These are phyloP conservation scores for Paramecium biaurelia DNA, from an alignment of 73 alveolate species.

Conservation along the genomic window DNA sequence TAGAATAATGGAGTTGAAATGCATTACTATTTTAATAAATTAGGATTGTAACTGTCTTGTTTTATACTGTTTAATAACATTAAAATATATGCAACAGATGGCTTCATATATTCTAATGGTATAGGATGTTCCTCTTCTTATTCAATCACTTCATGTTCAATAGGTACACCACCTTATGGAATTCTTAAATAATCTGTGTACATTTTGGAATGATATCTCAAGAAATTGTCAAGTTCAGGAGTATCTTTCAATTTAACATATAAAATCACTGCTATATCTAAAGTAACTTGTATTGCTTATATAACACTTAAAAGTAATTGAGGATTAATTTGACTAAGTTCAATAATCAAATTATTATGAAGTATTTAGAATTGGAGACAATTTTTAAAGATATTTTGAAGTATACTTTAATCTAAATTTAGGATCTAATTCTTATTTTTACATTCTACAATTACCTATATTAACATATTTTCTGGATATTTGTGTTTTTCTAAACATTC, in stretches of 20 bases:
- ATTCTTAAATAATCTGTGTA: neutral
- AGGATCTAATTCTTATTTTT: neutral
- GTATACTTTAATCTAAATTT: neutral
- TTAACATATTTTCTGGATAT: neutral
- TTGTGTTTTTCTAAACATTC: neutral
- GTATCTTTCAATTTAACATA: neutral
- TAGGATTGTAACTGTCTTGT: neutral
- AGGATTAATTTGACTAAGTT: neutral
- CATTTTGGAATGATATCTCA: neutral
- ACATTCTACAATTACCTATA: neutral
- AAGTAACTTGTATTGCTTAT: neutral
- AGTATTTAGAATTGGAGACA: neutral
- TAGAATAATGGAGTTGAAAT: neutral
- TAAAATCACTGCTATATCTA: neutral
- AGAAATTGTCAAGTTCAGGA: neutral
- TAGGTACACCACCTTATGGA: neutral
- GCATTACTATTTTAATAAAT: neutral
- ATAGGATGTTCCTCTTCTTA: neutral
- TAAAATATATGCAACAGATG: neutral
- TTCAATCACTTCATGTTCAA: neutral
- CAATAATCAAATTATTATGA: neutral
- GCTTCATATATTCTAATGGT: neutral
- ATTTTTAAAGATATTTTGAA: neutral
- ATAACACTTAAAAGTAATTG: neutral
- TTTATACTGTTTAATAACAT: neutral